A percentile compares a stretch with the other conserved stretches of the same genome.
Conservation (phyloP, 208 protist genomes). For the Leishmania lainsoni region DNA sequence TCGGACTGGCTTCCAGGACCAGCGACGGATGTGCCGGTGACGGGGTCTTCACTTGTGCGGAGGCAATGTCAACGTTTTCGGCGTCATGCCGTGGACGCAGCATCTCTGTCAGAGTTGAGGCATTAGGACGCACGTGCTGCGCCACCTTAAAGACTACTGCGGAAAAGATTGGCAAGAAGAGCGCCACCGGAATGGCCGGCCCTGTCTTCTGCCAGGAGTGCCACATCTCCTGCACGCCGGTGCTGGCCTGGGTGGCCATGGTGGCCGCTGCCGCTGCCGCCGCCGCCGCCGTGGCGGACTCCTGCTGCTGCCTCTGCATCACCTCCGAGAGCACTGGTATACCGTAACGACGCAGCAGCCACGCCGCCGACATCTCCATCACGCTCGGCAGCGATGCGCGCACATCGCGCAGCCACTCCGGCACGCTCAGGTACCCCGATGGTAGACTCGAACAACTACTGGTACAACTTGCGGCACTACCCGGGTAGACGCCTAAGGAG, state of each 20-base stretch:
- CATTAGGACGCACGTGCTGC: conserved; percentile 20
- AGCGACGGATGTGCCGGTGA: conserved; percentile 13
- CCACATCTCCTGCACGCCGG: conserved; percentile 32
- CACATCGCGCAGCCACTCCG: conserved; percentile 63
- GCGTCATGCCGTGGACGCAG: conserved; percentile 21
- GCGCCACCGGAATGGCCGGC: conserved; percentile 58
- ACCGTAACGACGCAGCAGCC: conserved; percentile 43
- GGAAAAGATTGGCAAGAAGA: conserved; percentile 81
- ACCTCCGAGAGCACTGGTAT: conserved; percentile 71
- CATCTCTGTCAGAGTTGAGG: conserved; percentile 18
- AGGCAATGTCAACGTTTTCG: conserved; percentile 16
- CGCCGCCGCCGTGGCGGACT: conserved; percentile 20
- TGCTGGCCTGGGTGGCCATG: conserved; percentile 14
- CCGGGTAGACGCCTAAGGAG: background rate
- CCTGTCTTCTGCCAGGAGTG: conserved; percentile 46
- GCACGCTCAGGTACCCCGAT: conserved; percentile 49
- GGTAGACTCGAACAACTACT: conserved; percentile 25
- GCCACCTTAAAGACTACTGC: conserved; percentile 46
- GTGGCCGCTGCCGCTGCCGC: conserved; percentile 2
- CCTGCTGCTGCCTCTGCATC: conserved; percentile 33
- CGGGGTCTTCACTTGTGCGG: conserved; percentile 15
- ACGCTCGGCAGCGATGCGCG: conserved; percentile 57
- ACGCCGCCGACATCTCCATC: conserved; percentile 61
- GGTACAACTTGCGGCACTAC: background rate
- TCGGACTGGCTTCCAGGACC: conserved; percentile 28